Evolutionary conservation across 2,329 filamentous ascomycete genomes (phyloP), one percentile per base, ranked within the genome.

Genomic region (Pseudopyricularia cyperi): DNA sequence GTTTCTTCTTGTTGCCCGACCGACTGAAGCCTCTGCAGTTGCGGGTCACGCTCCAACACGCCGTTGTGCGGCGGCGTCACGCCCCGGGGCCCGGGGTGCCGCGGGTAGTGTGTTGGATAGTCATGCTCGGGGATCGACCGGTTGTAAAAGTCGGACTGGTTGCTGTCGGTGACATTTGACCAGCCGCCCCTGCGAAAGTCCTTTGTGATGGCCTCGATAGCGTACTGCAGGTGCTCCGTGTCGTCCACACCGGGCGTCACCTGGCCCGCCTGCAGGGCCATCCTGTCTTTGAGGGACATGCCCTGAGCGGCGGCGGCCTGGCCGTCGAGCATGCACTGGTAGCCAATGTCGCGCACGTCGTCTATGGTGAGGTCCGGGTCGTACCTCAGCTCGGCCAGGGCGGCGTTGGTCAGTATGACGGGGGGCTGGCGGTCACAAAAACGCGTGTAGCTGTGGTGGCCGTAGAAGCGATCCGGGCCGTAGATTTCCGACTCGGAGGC

Each of bases 161-260:
- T 44, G 19, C 39, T 44, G 39, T 44, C 19, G 8, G 39, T 44
- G 24, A 12, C 39, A 14, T 24, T 22, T 9, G 39, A 44, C 39
- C 19, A 8, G 19, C 39, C 39, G 22, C 39, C 39, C 39, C 22
- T 26, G 39, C 39, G 39, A 12, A 44, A 83, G 60, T 86, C 80
- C 48, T 85, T 75, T 6, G 89, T 94, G 58, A 97, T 71, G 56
- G 91, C 88, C 57, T 95, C 87, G 56, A 97, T 80, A 39, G 91
- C 90, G 65, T 93, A 94, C 57, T 85, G 85, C 56, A 96, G 87
- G 65, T 90, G 95, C 0, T 89, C 89, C 8, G 82, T 85, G 61
- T 95, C 86, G 61, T 95, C 89, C 37, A 89, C 72, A 9, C 84
- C 87, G 0, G 89, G 89, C 0, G 87, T 91, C 52, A 81, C 72